Evolutionary conservation across 1,284 basidiomycete species (phyloP).

Genomic region (Ceratobasidium sp.): DNA sequence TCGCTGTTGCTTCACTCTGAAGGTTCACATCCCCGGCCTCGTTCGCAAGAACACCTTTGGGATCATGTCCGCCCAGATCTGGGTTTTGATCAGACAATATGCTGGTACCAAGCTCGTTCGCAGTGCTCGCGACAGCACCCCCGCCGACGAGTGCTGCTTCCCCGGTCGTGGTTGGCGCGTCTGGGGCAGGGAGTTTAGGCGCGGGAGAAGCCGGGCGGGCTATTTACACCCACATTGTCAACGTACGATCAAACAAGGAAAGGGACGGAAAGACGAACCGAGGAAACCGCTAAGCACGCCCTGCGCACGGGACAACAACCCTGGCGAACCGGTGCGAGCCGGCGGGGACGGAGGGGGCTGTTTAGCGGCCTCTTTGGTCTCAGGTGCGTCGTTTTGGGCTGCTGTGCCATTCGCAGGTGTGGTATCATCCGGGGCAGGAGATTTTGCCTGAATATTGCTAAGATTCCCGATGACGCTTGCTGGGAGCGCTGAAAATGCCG

Average conservation of each 20-base stretch:
- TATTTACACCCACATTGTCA: not conserved
- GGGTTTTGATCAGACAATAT: slow-evolving; percentile 13
- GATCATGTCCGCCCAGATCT: slow-evolving; percentile 34
- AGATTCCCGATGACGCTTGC: slow-evolving; percentile 23
- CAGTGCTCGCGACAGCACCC: slow-evolving; percentile 26
- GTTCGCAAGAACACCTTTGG: slow-evolving; percentile 25
- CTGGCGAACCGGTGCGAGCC: slow-evolving; percentile 18
- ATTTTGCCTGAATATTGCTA: not conserved
- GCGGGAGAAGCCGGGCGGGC: slow-evolving; percentile 32
- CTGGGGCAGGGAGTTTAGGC: slow-evolving; percentile 23
- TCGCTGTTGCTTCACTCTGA: not conserved
- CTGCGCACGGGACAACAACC: slow-evolving; percentile 36
- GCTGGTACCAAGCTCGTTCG: slow-evolving; percentile 13
- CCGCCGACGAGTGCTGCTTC: slow-evolving; percentile 29
- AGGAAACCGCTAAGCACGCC: slow-evolving; percentile 33
- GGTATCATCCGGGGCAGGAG: not conserved
- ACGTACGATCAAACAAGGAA: not conserved
- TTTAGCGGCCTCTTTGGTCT: slow-evolving; percentile 1
- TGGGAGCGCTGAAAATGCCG: slow-evolving; percentile 27
- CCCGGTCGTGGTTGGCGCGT: slow-evolving; percentile 34
- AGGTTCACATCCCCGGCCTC: not conserved
- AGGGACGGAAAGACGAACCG: slow-evolving; percentile 14
- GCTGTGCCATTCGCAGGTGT: not conserved
- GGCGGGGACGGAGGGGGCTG: slow-evolving; percentile 22
- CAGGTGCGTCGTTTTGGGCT: not conserved